Evolutionary conservation across 176 grass and related monocot species (phyloP).

Genomic region (Cenchrus fungigraminus): DNA sequence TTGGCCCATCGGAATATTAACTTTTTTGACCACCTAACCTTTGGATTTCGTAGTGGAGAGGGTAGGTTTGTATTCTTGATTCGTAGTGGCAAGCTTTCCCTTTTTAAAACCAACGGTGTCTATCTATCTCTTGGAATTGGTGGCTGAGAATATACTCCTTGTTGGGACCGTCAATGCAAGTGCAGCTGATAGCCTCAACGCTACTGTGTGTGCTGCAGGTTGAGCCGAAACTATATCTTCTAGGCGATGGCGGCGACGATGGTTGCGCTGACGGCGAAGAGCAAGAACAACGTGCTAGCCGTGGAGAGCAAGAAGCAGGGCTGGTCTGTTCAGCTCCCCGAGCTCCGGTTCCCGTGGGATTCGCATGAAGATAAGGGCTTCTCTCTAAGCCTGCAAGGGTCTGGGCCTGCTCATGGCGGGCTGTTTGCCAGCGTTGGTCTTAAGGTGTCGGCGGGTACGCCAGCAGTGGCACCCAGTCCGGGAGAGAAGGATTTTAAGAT

Average conservation of each 20-base stretch:
- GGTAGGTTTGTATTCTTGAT: conserved; percentile 20
- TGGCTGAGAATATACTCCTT: conserved; percentile 41
- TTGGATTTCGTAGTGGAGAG: conserved; percentile 25
- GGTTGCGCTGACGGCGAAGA: conserved; percentile 53
- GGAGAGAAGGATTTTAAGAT: conserved; percentile 58
- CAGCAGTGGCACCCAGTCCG: conserved; percentile 14
- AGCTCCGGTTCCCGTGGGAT: conserved; percentile 60
- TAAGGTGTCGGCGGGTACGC: conserved; percentile 38
- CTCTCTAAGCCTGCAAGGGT: conserved; percentile 46
- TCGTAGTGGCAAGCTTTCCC: conserved; percentile 14
- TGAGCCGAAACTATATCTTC: background rate
- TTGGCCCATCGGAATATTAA: background rate
- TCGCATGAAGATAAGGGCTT: conserved; percentile 45
- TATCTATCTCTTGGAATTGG: background rate
- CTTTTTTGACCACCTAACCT: background rate
- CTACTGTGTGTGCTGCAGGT: background rate
- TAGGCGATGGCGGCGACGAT: conserved; percentile 46
- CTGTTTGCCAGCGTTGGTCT: conserved; percentile 76
- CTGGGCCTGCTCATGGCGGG: conserved; percentile 34
- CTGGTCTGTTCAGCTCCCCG: conserved; percentile 45
- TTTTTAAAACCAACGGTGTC: background rate
- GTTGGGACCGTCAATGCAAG: conserved; percentile 31
- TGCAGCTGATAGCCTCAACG: background rate
- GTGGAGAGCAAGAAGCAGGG: conserved; percentile 55
- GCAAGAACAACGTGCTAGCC: conserved; percentile 37